Evolutionary conservation across 345 rosid species (phyloP).

Genomic region (Eutrema heterophyllum): DNA sequence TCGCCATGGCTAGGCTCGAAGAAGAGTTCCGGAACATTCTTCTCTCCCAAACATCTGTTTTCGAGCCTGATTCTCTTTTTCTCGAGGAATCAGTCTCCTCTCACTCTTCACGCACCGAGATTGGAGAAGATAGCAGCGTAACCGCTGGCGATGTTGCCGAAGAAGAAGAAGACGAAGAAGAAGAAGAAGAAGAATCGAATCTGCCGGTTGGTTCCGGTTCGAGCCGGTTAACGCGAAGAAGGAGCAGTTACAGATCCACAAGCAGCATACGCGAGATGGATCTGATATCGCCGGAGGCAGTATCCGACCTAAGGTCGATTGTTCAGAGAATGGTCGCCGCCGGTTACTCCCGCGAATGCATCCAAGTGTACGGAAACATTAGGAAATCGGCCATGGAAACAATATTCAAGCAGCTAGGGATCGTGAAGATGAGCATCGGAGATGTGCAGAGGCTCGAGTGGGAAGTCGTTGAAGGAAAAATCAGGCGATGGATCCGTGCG

Average conservation of each 20-base stretch:
- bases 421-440: conserved; percentile 81
- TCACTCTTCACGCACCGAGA: conserved; percentile 19
- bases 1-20: conserved; percentile 98
- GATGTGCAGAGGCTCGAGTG: conserved; percentile 84
- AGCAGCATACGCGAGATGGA: conserved; percentile 36
- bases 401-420: conserved; percentile 56
- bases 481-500: conserved; percentile 82
- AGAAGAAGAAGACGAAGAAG: conserved; percentile 13
- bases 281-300: conserved; percentile 26
- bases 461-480: conserved; percentile 68
- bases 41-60: conserved; percentile 42
- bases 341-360: conserved; percentile 28
- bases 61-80: conserved; percentile 57
- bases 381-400: conserved; percentile 73
- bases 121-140: conserved; percentile 28
- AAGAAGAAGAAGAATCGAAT: conserved; percentile 5
- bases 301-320: conserved; percentile 28
- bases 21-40: conserved; percentile 92
- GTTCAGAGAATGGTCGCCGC: conserved; percentile 32
- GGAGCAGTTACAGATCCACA: conserved; percentile 34
- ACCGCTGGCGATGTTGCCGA: neutral
- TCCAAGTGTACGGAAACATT: conserved; percentile 68
- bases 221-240: conserved; percentile 25
- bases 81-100: conserved; percentile 35
- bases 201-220: conserved; percentile 24